phyloP scores from a whole-genome alignment of 2,329 filamentous ascomycete species.

The Aureobasidium pullulans region DNA sequence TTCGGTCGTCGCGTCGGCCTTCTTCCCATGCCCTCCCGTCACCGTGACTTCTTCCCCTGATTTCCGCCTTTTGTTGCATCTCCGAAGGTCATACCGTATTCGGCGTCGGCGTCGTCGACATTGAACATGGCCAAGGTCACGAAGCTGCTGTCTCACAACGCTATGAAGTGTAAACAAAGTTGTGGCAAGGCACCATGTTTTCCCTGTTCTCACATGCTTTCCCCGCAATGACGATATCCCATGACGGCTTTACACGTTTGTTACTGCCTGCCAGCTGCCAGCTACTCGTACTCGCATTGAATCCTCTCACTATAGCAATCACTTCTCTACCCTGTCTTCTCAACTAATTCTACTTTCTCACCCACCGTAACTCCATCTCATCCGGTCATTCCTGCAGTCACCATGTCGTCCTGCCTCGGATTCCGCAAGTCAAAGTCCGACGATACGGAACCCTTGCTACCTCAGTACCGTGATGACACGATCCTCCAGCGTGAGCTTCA shows the following conservation, averaged over 20 bases:
- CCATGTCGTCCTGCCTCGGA: conserved; percentile 60
- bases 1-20: neutral
- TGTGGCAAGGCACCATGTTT: neutral
- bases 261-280: neutral
- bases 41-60: neutral
- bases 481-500: conserved; percentile 68
- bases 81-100: neutral
- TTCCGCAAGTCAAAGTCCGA: conserved; percentile 43
- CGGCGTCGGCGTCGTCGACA: neutral
- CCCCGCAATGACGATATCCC: conserved; percentile 5
- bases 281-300: neutral
- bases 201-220: conserved; percentile 8
- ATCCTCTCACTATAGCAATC: neutral
- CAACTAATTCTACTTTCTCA: neutral
- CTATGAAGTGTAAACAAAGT: neutral
- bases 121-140: neutral
- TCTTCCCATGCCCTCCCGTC: neutral
- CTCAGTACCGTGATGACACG: conserved; percentile 77
- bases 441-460: conserved; percentile 72
- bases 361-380: neutral
- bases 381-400: conserved; percentile 14
- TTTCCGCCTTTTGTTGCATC: neutral
- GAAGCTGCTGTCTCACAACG: neutral
- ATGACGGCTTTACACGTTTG: neutral
- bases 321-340: neutral